These are phyloP conservation scores for Platanthera zijinensis DNA, from an alignment of 106 monocot genomes.

Conservation along the genomic window DNA sequence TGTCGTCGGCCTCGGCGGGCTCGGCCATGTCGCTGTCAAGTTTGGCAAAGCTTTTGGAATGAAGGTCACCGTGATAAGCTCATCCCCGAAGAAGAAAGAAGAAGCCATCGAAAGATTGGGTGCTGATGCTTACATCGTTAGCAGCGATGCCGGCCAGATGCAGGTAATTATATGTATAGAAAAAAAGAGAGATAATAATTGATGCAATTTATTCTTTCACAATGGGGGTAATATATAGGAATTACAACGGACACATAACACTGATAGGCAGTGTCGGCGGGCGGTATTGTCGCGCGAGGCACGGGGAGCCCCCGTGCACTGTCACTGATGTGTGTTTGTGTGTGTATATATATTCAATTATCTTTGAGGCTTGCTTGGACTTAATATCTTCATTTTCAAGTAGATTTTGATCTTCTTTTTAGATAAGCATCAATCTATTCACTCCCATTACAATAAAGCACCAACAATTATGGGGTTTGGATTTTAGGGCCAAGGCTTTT, in stretches of 20 bases:
- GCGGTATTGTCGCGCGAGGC: too few relatives aligned
- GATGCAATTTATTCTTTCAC: too few relatives aligned
- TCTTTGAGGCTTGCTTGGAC: background rate
- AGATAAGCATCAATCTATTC: background rate
- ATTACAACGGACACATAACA: too few relatives aligned
- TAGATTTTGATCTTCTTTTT: background rate
- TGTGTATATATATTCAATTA: background rate
- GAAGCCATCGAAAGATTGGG: slow-evolving; percentile 57
- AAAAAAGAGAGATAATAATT: too few relatives aligned
- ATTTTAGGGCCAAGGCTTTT: too few relatives aligned
- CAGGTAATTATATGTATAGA: slow-evolving; percentile 26
- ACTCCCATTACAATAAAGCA: background rate
- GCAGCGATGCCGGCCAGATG: slow-evolving; percentile 44
- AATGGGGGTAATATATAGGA: too few relatives aligned
- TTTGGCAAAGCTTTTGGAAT: slow-evolving; percentile 77
- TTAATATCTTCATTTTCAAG: background rate
- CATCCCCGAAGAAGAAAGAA: slow-evolving; percentile 41
- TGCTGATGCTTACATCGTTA: slow-evolving; percentile 65
- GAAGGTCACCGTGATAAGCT: slow-evolving; percentile 82
- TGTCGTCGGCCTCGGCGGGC: slow-evolving; percentile 71
- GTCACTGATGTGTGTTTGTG: too few relatives aligned
- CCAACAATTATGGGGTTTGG: background rate
- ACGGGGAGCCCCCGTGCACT: too few relatives aligned
- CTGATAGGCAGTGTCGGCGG: too few relatives aligned
- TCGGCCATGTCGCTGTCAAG: slow-evolving; percentile 80